phyloP scores from a whole-genome alignment of 345 rosid species.

The Nasturtium officinale region DNA sequence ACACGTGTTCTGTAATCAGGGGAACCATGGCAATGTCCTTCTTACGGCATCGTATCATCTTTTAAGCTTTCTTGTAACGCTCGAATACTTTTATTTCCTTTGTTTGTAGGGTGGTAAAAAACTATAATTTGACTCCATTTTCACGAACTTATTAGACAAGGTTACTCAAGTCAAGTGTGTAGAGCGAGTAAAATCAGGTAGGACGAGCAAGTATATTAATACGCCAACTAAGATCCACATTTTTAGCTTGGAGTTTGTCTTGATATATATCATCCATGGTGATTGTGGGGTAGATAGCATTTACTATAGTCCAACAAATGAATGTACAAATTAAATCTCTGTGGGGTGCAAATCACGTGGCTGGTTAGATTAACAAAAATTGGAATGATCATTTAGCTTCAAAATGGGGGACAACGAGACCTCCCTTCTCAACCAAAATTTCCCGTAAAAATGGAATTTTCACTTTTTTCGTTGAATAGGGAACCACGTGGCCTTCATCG shows the following conservation, averaged over 20 bases:
- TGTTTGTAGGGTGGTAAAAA: no score
- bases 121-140: background rate
- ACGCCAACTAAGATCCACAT: background rate
- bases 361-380: background rate
- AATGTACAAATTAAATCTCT: background rate
- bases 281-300: constrained; percentile 2
- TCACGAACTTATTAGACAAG: background rate
- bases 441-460: background rate
- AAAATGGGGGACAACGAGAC: constrained; percentile 35
- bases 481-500: constrained; percentile 37
- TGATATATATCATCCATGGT: background rate
- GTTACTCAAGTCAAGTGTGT: no score
- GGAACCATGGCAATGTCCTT: constrained; percentile 25
- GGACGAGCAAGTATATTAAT: no score
- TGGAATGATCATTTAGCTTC: constrained; percentile 20
- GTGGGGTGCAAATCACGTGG: constrained; percentile 19
- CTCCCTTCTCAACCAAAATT: constrained; percentile 3
- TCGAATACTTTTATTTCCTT: no score
- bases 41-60: background rate
- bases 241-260: background rate
- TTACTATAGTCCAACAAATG: background rate
- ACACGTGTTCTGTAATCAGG: constrained; percentile 29
- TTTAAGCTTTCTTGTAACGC: background rate
- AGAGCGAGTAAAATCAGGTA: no score
- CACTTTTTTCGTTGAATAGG: background rate